Conservation (phyloP, 768 basidiomycete genomes). For the Neoboletus magnificus region DNA sequence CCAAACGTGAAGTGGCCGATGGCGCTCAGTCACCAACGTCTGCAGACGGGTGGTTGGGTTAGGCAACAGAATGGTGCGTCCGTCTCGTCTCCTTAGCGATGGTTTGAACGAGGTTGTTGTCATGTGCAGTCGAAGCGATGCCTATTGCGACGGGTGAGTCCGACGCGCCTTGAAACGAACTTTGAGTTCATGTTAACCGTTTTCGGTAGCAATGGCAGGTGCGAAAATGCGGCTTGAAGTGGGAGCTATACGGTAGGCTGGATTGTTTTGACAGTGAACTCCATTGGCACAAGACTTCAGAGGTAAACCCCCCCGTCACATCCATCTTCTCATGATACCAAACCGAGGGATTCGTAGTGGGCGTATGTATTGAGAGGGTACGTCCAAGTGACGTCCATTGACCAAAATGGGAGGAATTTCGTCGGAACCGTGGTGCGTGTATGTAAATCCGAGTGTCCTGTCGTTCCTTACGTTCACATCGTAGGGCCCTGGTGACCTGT, state of each 20-base stretch:
- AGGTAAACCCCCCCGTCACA: constrained; percentile 5
- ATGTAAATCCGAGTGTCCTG: neutral
- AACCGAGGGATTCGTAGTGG: constrained; percentile 31
- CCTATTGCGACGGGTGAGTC: constrained; percentile 35
- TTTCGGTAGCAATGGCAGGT: constrained; percentile 10
- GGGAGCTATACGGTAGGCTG: constrained; percentile 36
- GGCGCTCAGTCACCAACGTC: constrained; percentile 50
- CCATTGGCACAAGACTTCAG: constrained; percentile 40
- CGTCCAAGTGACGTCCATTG: constrained; percentile 43
- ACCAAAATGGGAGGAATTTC: constrained; percentile 45
- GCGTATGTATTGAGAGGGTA: constrained; percentile 48
- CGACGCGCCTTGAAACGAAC: neutral
- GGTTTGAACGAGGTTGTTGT: neutral
- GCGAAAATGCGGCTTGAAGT: constrained; percentile 40
- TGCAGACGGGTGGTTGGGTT: constrained; percentile 59
- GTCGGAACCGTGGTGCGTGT: constrained; percentile 44
- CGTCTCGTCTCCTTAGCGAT: neutral
- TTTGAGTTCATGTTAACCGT: neutral
- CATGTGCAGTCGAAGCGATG: constrained; percentile 32
- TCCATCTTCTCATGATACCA: neutral
- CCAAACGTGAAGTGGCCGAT: constrained; percentile 51
- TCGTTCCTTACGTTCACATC: constrained; percentile 16
- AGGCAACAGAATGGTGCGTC: constrained; percentile 51
- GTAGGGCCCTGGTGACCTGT: constrained; percentile 42
- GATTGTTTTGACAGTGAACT: constrained; percentile 29